Percentiles rank a stretch among this genome's conserved stretches.
These are phyloP conservation scores for Mycena capillaripes DNA, from an alignment of 768 basidiomycete genomes.

Conservation along the genomic window DNA sequence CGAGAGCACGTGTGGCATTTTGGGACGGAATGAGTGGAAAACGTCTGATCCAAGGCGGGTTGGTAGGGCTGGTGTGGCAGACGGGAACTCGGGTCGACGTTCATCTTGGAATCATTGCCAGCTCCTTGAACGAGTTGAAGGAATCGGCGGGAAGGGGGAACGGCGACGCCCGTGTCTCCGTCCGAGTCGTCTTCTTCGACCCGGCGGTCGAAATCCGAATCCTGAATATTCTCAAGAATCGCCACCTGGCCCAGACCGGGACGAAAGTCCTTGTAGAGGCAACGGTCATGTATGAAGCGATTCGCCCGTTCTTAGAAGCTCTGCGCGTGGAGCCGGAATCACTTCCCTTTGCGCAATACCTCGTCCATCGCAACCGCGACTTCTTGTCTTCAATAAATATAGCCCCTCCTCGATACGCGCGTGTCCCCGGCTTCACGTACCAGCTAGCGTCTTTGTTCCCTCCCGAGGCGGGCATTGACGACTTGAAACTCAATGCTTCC, in stretches of 20 bases:
- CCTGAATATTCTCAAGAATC: constrained; percentile 45
- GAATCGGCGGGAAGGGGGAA: constrained; percentile 53
- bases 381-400: constrained; percentile 54
- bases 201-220: constrained; percentile 65
- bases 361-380: constrained; percentile 58
- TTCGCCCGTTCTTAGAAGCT: constrained; percentile 76
- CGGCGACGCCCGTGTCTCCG: constrained; percentile 48
- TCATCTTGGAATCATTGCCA: constrained; percentile 68
- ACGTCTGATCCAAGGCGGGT: constrained; percentile 70
- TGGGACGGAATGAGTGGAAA: constrained; percentile 76
- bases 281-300: constrained; percentile 75
- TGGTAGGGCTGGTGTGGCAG: constrained; percentile 73
- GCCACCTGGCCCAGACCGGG: constrained; percentile 34
- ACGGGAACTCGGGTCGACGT: constrained; percentile 50
- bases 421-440: constrained; percentile 67
- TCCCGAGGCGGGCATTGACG: constrained; percentile 50
- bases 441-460: constrained; percentile 69
- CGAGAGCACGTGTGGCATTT: constrained; percentile 59
- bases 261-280: constrained; percentile 67
- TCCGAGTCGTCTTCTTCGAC: constrained; percentile 77
- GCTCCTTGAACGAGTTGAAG: constrained; percentile 58
- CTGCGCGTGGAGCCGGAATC: constrained; percentile 69
- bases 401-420: constrained; percentile 68
- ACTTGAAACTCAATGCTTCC: constrained; percentile 56
- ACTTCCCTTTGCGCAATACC: constrained; percentile 69